Evolutionary conservation across 1,284 basidiomycete genomes (phyloP).

Genomic region (Irpex lacteus): DNA sequence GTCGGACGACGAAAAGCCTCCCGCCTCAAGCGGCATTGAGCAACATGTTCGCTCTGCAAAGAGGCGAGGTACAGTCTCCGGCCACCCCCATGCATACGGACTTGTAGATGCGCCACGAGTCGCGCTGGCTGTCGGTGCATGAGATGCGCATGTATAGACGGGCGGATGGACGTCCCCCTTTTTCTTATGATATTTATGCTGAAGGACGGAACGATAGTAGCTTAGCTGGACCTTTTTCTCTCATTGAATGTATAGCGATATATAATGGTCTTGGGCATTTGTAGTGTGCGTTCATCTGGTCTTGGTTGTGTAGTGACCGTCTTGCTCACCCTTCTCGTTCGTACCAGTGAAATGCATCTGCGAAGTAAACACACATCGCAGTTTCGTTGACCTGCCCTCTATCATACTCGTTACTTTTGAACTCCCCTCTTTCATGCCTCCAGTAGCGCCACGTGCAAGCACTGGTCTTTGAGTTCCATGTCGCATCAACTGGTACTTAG

Average conservation of each 20-base stretch:
- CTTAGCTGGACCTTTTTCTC: not conserved
- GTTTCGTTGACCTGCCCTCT: too few species aligned
- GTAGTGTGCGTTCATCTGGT: not conserved
- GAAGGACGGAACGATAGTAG: not conserved
- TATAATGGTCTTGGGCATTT: not conserved
- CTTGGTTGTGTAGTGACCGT: not conserved
- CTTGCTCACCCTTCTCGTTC: too few species aligned
- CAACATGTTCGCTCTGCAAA: constrained; percentile 16
- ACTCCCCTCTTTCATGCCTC: too few species aligned
- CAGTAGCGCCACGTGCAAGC: too few species aligned
- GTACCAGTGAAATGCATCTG: too few species aligned
- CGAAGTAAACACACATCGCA: too few species aligned
- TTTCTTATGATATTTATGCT: constrained; percentile 1
- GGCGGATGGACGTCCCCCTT: not conserved
- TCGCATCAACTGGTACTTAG: too few species aligned
- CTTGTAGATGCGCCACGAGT: constrained; percentile 6
- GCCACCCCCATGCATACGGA: constrained; percentile 5
- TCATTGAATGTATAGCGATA: not conserved
- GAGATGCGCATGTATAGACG: not conserved
- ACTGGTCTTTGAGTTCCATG: too few species aligned
- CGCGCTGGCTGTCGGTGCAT: constrained; percentile 5
- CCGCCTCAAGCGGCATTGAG: constrained; percentile 24
- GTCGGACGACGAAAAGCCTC: constrained; percentile 65
- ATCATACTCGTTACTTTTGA: too few species aligned
- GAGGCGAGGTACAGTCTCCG: constrained; percentile 21